Percentiles rank a stretch among this genome's conserved stretches.
These are phyloP conservation scores for Kodamaea jinghongensis DNA, from an alignment of 805 yeast genomes.

Conservation along the genomic window DNA sequence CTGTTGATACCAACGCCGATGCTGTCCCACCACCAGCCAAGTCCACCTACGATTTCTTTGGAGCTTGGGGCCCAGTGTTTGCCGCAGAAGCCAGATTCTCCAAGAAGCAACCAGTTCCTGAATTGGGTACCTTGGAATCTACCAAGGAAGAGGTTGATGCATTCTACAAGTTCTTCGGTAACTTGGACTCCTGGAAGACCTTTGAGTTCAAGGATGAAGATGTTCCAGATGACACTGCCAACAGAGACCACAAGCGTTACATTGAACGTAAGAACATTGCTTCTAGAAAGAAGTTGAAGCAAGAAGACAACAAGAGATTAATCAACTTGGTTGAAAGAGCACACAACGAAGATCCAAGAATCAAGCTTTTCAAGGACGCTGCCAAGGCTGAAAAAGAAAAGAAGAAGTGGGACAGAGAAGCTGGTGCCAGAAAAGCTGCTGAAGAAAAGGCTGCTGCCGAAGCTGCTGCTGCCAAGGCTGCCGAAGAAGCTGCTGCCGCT, in stretches of 20 bases:
- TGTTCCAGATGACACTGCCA: slow-evolving; percentile 97
- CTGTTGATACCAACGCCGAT: slow-evolving; percentile 87
- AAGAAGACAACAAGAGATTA: slow-evolving; percentile 91
- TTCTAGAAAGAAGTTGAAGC: slow-evolving; percentile 95
- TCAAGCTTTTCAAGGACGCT: slow-evolving; percentile 85
- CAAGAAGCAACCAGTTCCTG: slow-evolving; percentile 84
- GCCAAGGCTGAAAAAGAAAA: slow-evolving; percentile 94
- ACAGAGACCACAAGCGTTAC: slow-evolving; percentile 99
- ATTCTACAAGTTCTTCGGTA: slow-evolving; percentile 89
- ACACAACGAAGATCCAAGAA: slow-evolving; percentile 88
- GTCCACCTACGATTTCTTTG: slow-evolving; percentile 75
- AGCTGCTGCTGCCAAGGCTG: slow-evolving; percentile 71
- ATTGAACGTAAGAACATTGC: slow-evolving; percentile 96
- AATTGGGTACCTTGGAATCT: slow-evolving; percentile 65
- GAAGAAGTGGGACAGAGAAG: slow-evolving; percentile 96
- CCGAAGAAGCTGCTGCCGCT: slow-evolving; percentile 60
- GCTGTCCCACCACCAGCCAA: slow-evolving; percentile 74
- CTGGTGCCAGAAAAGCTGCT: slow-evolving; percentile 95
- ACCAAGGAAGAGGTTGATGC: slow-evolving; percentile 79
- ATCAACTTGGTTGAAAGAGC: slow-evolving; percentile 87
- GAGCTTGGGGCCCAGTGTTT: slow-evolving; percentile 91
- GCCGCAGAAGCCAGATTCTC: slow-evolving; percentile 90
- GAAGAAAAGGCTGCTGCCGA: slow-evolving; percentile 91
- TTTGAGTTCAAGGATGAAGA: slow-evolving; percentile 98
- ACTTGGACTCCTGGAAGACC: slow-evolving; percentile 96